Base-by-base conservation (phyloP, 805 yeast species). In the Spathaspora passalidarum region DNA sequence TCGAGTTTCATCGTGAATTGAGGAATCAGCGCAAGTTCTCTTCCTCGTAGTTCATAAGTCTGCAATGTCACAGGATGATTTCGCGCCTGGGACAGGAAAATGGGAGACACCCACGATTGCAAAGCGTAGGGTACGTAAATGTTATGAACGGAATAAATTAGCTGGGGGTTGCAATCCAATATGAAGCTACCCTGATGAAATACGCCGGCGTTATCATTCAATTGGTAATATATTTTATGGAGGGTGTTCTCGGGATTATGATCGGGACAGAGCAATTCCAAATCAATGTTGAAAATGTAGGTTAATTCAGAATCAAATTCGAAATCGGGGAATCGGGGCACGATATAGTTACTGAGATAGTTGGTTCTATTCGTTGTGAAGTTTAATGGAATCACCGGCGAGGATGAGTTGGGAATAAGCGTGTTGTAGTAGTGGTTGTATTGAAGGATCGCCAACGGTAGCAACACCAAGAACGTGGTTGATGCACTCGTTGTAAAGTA, bases 21-120 rank as follows among this genome's bases (percentile, higher is more conserved):
- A 14, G 29, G 17, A 14, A 47, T 22, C 4, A 20, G 9, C 4
- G 5, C 13, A 2, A 44, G 22, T 5, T 43, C 38, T 17, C 19
- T 16, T 10, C 44, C 44, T 6, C 38, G 32, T 10, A 20, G n/a
- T 20, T 34, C 32, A 13, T 16, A 34, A 16, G 10, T 14, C 14
- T 9, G 18, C 9, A 41, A 18, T 9, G 35, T 17, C 19, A 40
- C 32, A 25, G 32, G 40, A 25, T 10, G 11, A 21, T 17, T 17
- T n/a, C 39, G 21, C 7, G 41, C 13, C 2, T n/a, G n/a, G 13
- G 42, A 42, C 4, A 38, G 17, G 21, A 65, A 34, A 0, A 59
- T 34, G 0, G 76, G 76, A 1, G 73, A 66, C 4, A 60, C 58
- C 71, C 72, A 70, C 47, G 57, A 60, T 42, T 67, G 56, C 37